Evolutionary conservation across 768 basidiomycete species (phyloP), one percentile per base, ranked within the genome.

Genomic region (Termitomyces bulborhizus): DNA sequence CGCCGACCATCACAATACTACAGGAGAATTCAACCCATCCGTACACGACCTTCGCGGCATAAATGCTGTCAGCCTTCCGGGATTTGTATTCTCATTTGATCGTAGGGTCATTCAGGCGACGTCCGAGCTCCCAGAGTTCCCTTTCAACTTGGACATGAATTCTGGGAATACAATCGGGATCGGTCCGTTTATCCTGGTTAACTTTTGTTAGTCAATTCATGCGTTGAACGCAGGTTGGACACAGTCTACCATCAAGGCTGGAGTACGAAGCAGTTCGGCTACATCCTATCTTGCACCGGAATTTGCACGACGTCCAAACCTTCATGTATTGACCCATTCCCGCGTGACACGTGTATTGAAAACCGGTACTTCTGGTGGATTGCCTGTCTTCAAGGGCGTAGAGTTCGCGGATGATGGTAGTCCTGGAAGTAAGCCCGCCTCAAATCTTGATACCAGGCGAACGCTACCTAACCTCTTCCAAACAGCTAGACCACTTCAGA

Each of bases 1-100:
- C 2, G 64, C 64, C 1, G 69, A 71, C 56, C 47, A 63, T 42
- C 71, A 69, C 53, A 63, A 69, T 44, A 68, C 65, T 44, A 56
- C 55, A 5, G 55, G 50, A 26, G 48, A 56, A 46, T 56, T 46
- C 16, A 44, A 56, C 39, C 55, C 55, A 4, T 31, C 36, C 29
- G 50, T 56, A 26, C 55, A 56, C 24, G 64, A 68, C n/a, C 65
- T 64, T 43, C 42, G 59, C 12, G 71, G 71, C 6, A 61, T 63
- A 15, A 67, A 53, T 48, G 58, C 60, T 18, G 67, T 71, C 51
- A 56, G 66, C 43, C 63, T 71, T 26, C 65, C 69, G 18, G 67
- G 68, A 0, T 65, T 62, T 39, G 44, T 61, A 18, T 58, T 58
- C 3, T 27, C 63, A 12, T 65, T 69, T 37, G 70, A 71, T 53